Evolutionary conservation across 2,329 filamentous ascomycete genomes (phyloP).

Genomic region (Trichophyton verrucosum): DNA sequence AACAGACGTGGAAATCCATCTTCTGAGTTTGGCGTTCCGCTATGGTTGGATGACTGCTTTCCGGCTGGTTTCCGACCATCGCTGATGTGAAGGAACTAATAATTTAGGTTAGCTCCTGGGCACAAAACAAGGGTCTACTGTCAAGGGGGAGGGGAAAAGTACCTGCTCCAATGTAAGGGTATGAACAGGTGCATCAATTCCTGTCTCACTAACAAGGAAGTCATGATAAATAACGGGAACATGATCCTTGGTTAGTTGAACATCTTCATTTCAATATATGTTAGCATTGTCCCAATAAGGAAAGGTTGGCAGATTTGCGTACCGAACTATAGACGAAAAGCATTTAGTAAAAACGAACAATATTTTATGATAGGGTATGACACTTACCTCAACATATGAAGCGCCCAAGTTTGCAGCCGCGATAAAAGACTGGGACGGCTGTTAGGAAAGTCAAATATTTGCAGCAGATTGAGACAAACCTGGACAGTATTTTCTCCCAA

Average conservation of each 20-base stretch:
- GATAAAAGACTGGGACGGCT: slow-evolving; percentile 62
- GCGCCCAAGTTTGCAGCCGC: slow-evolving; percentile 86
- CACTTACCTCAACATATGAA: slow-evolving; percentile 50
- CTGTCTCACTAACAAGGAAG: slow-evolving; percentile 93
- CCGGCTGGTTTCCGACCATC: slow-evolving; percentile 36
- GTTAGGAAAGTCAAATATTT: slow-evolving; percentile 11
- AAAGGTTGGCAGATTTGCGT: slow-evolving; percentile 9
- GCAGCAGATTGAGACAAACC: slow-evolving; percentile 15
- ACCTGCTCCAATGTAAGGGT: slow-evolving; percentile 81
- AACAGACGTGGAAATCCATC: slow-evolving; percentile 25
- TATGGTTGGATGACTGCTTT: not conserved
- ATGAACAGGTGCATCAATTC: slow-evolving; percentile 92
- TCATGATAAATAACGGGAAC: slow-evolving; percentile 98
- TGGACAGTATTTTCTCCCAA: slow-evolving; percentile 91
- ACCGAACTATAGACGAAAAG: slow-evolving; percentile 8
- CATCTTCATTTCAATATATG: slow-evolving; percentile 53
- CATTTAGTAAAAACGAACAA: not conserved
- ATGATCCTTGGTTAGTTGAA: slow-evolving; percentile 96
- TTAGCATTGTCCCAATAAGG: not conserved
- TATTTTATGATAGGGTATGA: not conserved
- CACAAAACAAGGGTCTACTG: not conserved
- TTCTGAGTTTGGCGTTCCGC: slow-evolving; percentile 4
- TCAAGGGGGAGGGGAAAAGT: not conserved
- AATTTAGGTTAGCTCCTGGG: slow-evolving; percentile 5
- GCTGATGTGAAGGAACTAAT: slow-evolving; percentile 72